A percentile compares a stretch with the other conserved stretches of the same genome.
Conservation (phyloP, 495 filamentous ascomycete genomes). For the Thozetella sp. region DNA sequence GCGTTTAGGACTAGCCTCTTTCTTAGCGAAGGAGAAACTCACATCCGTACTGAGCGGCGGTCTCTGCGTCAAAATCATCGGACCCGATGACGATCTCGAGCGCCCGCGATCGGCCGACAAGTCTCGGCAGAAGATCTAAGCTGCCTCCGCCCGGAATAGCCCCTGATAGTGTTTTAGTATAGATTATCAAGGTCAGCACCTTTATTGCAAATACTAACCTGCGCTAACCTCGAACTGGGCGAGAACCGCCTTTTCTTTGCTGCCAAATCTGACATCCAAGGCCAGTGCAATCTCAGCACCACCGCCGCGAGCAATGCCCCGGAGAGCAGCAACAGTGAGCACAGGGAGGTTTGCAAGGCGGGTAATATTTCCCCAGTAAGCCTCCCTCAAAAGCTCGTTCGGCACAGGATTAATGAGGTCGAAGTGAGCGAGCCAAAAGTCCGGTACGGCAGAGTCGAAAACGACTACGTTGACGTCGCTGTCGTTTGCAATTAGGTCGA, state of each 20-base stretch:
- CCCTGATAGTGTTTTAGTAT: too few relatives aligned
- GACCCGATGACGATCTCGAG: too few relatives aligned
- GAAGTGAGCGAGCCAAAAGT: background rate
- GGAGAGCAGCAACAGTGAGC: background rate
- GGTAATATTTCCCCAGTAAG: background rate
- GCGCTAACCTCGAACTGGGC: background rate
- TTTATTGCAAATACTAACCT: background rate
- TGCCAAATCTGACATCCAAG: background rate
- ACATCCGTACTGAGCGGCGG: too few relatives aligned
- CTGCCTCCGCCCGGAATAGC: too few relatives aligned
- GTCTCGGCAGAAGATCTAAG: too few relatives aligned
- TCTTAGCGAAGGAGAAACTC: too few relatives aligned
- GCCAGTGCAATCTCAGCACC: background rate
- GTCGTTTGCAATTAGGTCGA: background rate
- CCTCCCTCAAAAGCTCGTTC: background rate
- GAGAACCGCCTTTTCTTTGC: background rate
- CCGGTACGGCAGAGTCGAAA: background rate
- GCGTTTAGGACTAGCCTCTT: too few relatives aligned
- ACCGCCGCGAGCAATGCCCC: background rate
- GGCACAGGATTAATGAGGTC: background rate
- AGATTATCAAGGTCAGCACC: too few relatives aligned
- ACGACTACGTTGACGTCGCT: background rate
- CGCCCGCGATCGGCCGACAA: too few relatives aligned
- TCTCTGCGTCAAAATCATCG: too few relatives aligned
- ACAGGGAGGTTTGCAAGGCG: background rate